Evolutionary conservation across 1,284 basidiomycete genomes (phyloP), one percentile per base, ranked within the genome.

Genomic region (Vanrija humicola): DNA sequence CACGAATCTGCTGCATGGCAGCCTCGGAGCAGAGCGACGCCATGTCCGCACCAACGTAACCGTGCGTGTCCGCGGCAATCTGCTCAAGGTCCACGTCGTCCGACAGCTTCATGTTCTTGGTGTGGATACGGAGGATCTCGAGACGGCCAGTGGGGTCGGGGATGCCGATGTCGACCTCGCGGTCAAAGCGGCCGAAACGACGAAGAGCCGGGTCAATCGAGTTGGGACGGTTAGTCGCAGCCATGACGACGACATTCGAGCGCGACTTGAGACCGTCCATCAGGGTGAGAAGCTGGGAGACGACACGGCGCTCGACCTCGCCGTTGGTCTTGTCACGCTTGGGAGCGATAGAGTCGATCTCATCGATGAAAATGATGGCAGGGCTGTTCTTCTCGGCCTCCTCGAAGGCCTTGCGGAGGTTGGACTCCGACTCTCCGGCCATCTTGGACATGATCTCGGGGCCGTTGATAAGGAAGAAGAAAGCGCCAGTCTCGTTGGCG

Each of bases 391-490:
- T 98, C 81, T 98, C 95, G 6, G 96, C 95, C 80, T 98, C 95
- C 77, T 98, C 94, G 76, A 98, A 98, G 6, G 95, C 94, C 77
- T 98, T 98, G 64, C 96, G 83, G 59, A 98, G 79, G 78, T 98
- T 98, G 65, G 89, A 93, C 77, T 98, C 96, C 72, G 86, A 89
- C 80, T 98, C 96, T 70, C 94, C 94, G 55, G 94, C 94, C 94
- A 97, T 97, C 82, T 97, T 98, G 71, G 89, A 92, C 95, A 98
- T 98, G 77, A 98, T 98, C 78, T 98, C 96, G 47, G 95, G 96
- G 60, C 96, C 95, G 71, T 98, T 98, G 80, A 98, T 98, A 55
- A 98, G 81, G 86, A 98, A 98, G 84, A 98, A 98, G 84, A 98
- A 98, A 19, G 96, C 96, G 52, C 96, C 95, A 28, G 95, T 98